Evolutionary conservation across 1,139 yeast genomes (phyloP), one percentile per base, ranked within the genome.

Genomic region (Kazachstania sp.): DNA sequence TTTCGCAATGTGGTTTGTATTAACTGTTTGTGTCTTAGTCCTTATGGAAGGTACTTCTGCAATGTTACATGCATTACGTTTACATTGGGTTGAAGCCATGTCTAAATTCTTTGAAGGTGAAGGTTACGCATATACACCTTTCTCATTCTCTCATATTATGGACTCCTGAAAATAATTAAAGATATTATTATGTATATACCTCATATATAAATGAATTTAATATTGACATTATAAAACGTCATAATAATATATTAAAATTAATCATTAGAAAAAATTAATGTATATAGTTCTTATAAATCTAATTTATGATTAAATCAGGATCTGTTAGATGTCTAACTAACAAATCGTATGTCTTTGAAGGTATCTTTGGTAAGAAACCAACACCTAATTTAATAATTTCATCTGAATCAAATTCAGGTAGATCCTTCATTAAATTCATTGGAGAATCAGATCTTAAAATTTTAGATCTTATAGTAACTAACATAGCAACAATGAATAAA

Each of bases 51-150:
- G 94, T 56, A 84, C 94, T 0, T 83, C 90, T 35, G 94, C 94
- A 39, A 84, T 84, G 94, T 74, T 84, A 64, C 94, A 84, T 65
- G 79, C 90, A 28, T 75, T 84, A 63, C 80, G 94, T 73, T 74
- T 84, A 63, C 94, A 84, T 64, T 84, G 94, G 94, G 94, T 84
- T 48, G 94, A 84, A 65, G 78, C 88, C 37, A 84, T 84, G 94
- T 81, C 88, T 50, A 84, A 84, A 68, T 84, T 79, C 66, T 84
- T 84, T 56, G 90, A 81, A 64, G 94, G 94, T 68, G 92, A 83
- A 60, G 94, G 94, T 57, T 68, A 75, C 49, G 74, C 81, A 20
- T 84, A 81, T 61, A 78, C 75, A 52, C 92, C 94, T 30, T 84
- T 82, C 59, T 76, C 79, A 1, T 83, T 83, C 45, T 58, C 60